phyloP scores from a whole-genome alignment of 805 yeast genomes.

The Candida ficus region DNA sequence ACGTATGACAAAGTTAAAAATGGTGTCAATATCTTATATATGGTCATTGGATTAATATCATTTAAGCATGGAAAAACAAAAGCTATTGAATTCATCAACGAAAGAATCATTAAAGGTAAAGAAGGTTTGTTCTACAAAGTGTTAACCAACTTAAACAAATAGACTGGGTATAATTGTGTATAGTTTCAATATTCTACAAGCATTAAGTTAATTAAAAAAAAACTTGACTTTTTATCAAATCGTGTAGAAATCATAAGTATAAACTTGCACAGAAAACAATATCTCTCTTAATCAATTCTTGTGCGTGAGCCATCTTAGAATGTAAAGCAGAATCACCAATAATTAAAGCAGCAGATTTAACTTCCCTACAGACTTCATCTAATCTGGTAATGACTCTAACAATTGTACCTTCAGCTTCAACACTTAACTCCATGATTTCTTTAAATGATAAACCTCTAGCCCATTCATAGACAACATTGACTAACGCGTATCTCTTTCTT shows the following conservation, averaged over 20 bases:
- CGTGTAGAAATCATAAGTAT: conserved; percentile 47
- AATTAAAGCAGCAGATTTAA: conserved; percentile 86
- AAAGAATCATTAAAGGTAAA: conserved; percentile 14
- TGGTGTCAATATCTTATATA: conserved; percentile 13
- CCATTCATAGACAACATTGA: conserved; percentile 97
- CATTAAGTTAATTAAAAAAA: too few relatives aligned
- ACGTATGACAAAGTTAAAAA: background rate
- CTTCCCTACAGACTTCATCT: conserved; percentile 94
- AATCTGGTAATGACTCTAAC: conserved; percentile 91
- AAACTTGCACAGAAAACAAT: conserved; percentile 96
- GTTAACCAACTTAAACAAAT: conserved; percentile 7
- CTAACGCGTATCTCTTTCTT: conserved; percentile 79
- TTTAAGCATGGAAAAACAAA: conserved; percentile 14
- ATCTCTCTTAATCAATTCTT: conserved; percentile 92
- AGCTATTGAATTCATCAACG: conserved; percentile 18
- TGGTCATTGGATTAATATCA: conserved; percentile 24
- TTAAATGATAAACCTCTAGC: conserved; percentile 90
- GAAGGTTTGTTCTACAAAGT: conserved; percentile 18
- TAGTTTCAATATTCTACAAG: too few relatives aligned
- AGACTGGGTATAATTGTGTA: conserved; percentile 1
- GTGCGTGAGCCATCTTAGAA: conserved; percentile 85
- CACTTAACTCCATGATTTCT: conserved; percentile 83
- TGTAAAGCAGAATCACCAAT: conserved; percentile 92
- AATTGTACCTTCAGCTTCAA: conserved; percentile 93
- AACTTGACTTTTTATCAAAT: too few relatives aligned